Percentiles rank a stretch among this genome's conserved stretches.
These are phyloP conservation scores for Picea abies DNA, from an alignment of 83 land plant genomes.

Conservation along the genomic window DNA sequence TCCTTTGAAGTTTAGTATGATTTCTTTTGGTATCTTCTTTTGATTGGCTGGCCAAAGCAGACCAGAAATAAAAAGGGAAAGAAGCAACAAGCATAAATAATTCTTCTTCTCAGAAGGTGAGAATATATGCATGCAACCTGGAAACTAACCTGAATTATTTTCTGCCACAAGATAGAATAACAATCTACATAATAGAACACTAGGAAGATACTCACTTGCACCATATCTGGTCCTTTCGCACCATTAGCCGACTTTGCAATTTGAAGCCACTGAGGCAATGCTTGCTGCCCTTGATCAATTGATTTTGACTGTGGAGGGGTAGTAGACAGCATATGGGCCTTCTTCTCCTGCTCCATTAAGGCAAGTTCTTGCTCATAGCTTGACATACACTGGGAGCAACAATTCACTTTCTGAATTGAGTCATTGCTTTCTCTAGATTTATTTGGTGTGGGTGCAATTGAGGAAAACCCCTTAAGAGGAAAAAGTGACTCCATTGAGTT, in stretches of 20 bases:
- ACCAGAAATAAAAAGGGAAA: too few species aligned
- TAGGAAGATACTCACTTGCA: constrained; percentile 17
- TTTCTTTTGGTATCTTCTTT: too few species aligned
- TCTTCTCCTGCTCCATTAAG: constrained; percentile 19
- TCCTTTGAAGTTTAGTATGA: neutral
- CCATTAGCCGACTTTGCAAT: constrained; percentile 27
- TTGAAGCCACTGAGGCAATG: constrained; percentile 52
- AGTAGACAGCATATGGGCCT: constrained; percentile 16
- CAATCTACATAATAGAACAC: neutral
- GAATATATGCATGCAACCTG: neutral
- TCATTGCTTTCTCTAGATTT: constrained; percentile 28
- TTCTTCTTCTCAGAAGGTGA: neutral
- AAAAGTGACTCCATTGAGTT: constrained; percentile 23
- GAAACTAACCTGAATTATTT: neutral
- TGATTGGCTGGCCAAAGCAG: too few species aligned
- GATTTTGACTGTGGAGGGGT: constrained; percentile 26
- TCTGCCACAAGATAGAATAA: neutral
- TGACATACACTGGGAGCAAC: constrained; percentile 46
- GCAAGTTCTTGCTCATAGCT: constrained; percentile 53
- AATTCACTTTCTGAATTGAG: constrained; percentile 19
- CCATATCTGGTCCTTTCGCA: constrained; percentile 20
- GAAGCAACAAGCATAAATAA: too few species aligned
- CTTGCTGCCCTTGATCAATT: constrained; percentile 17
- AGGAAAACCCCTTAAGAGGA: constrained; percentile 24
- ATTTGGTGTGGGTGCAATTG: constrained; percentile 6